Base-by-base conservation (phyloP, 345 rosid species). In the Ceriops zippeliana region DNA sequence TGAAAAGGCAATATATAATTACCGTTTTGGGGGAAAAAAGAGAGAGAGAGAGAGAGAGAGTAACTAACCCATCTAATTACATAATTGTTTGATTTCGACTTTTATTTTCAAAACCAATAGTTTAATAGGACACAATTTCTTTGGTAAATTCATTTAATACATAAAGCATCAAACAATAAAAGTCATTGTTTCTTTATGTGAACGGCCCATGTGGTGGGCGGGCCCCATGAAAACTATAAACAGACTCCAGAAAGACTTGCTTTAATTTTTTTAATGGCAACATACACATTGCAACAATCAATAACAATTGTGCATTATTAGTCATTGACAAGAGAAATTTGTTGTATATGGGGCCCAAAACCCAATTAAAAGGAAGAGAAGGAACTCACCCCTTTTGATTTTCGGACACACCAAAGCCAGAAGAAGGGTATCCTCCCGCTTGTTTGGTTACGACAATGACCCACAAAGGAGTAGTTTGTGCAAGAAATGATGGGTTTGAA, bases 131-230 rank as follows among this genome's bases (percentile, higher is more conserved):
- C 5, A 13, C 49, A 42, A 11, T 15, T 42, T 13, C 16, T 42
- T 42, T 3, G 26, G 31, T 8, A 27, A 9, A 2, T 38, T 42
- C 19, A 17, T 58, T 58, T 58, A 58, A 13, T 51, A 58, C 7
- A 74, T 57, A 75, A 75, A 77, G 75, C 60, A 81, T 42, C 4
- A 42, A 42, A 42, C 19, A 70, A 52, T 15, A 67, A 73, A 69
- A 59, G 70, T 4, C 37, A 56, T 65, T 57, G 61, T 59, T 65
- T 67, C 78, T 78, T 81, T 83, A 78, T 81, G 78, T 65, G 68
- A 78, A 75, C 74, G 49, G 54, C 83, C 85, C 89, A 80, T 81
- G 85, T 85, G 89, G 78, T 24, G 49, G 72, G 65, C 52, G 87
- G 87, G 65, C 80, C 80, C 87, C 68, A 76, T 8, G 67, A 79